Evolutionary conservation across 306 rosid genomes (phyloP), one percentile per base, ranked within the genome.

Genomic region (Geum urbanum): DNA sequence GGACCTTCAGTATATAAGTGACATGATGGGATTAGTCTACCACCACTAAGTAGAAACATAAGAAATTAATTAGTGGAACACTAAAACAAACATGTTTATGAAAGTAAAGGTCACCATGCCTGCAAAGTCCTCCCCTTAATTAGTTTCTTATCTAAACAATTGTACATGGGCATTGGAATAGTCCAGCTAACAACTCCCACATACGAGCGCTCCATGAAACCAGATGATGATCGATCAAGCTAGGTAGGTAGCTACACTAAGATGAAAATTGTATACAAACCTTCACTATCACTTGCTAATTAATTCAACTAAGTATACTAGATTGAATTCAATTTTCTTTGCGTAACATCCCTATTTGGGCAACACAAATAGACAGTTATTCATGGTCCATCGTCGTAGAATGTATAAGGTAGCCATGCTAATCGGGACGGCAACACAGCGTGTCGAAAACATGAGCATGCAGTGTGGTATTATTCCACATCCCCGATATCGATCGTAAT

Each of bases 11-110:
- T 27, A 27, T 27, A 37, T 37, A 48, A 41, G 14, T 44, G 14
- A 68, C 72, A 52, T 68, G 51, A 14, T 40, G 64, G 53, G 40
- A 22, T 59, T 55, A 55, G 53, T 22, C 47, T 22, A 69, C 22
- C 41, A 43, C 64, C 73, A 69, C 73, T 41, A 54, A 18, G 22
- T 45, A 48, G 41, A 5, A 52, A 7, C 54, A 39, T 57, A 57
- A 57, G 45, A 13, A 54, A 20, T 18, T 18, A 52, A 62, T 24
- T 24, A 24, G 27, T 68, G 50, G 72, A 39, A 68, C 72, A 39
- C 63, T 52, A 68, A 68, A 52, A 68, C 72, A 32, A 32, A 3
- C 19, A 68, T 19, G 63, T 68, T 39, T 52, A 22, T n/a, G 72
- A 40, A 32, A 57, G 13, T 27, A 27, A 41, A 11, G 43, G 18